These are phyloP conservation scores for Hymenotorrendiella dingleyae DNA, from an alignment of 2,329 filamentous ascomycete species.

Conservation along the genomic window DNA sequence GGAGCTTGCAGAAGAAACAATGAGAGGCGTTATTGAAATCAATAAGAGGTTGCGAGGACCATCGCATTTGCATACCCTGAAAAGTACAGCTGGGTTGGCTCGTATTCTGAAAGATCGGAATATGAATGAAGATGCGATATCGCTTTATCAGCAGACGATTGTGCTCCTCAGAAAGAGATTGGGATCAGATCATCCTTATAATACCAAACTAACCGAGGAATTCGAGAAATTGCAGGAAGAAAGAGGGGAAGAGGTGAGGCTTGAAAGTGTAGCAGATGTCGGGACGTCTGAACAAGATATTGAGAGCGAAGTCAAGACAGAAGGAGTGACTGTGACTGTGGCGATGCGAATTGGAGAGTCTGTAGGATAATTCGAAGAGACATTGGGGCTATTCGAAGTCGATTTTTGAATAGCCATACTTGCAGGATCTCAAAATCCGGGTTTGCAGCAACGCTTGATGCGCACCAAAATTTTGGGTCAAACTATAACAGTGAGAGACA, in stretches of 20 bases:
- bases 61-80: constrained; percentile 4
- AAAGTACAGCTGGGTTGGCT: constrained; percentile 1
- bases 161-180: constrained; percentile 4
- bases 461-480: too few relatives aligned
- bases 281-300: too few relatives aligned
- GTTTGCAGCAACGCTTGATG: too few relatives aligned
- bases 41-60: neutral
- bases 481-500: too few relatives aligned
- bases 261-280: too few relatives aligned
- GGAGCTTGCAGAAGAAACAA: constrained; percentile 4
- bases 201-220: neutral
- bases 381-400: too few relatives aligned
- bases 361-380: too few relatives aligned
- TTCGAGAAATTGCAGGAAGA: neutral
- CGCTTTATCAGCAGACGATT: constrained; percentile 1
- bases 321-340: too few relatives aligned
- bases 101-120: neutral
- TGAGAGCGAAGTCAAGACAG: too few relatives aligned
- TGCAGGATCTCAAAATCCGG: too few relatives aligned
- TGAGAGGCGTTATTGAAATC: neutral
- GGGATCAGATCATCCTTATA: constrained; percentile 4
- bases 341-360: too few relatives aligned
- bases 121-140: constrained; percentile 6
- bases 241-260: neutral
- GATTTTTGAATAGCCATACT: too few relatives aligned